A percentile compares a stretch with the other conserved stretches of the same genome.
Evolutionary conservation across 805 yeast genomes (phyloP).

Genomic region (Starmera dryadoides): DNA sequence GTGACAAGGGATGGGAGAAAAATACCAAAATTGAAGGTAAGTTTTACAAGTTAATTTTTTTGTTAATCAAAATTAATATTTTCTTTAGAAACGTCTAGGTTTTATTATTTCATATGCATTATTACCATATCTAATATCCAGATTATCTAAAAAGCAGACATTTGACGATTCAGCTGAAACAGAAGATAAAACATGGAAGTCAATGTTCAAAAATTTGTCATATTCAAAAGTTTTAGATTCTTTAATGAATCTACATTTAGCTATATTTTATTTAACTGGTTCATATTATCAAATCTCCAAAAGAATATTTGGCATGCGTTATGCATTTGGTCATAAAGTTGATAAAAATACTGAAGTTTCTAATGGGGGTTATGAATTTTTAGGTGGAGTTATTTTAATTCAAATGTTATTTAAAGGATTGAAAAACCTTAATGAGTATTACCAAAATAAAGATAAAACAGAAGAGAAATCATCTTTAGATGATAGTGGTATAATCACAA

Average conservation of each 20-base stretch:
- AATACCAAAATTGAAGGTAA: constrained; percentile 31
- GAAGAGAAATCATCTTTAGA: constrained; percentile 5
- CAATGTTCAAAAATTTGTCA: constrained; percentile 19
- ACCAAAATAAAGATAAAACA: constrained; percentile 2
- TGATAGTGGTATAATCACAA: constrained; percentile 8
- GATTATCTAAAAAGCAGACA: constrained; percentile 10
- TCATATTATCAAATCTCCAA: constrained; percentile 73
- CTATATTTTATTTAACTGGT: constrained; percentile 78
- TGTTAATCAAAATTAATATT: background rate
- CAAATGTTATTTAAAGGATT: constrained; percentile 41
- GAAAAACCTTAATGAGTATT: constrained; percentile 4
- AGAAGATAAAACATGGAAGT: constrained; percentile 6
- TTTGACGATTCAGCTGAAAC: constrained; percentile 12
- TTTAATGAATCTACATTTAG: constrained; percentile 63
- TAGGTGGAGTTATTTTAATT: constrained; percentile 55
- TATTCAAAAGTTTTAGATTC: constrained; percentile 42
- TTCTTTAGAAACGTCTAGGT: constrained; percentile 36
- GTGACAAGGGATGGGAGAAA: constrained; percentile 45
- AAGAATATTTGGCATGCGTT: constrained; percentile 72
- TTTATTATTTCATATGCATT: constrained; percentile 56
- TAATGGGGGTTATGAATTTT: constrained; percentile 62
- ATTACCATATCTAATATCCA: constrained; percentile 48
- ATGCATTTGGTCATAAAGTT: constrained; percentile 62
- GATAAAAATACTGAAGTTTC: constrained; percentile 31
- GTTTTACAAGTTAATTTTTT: background rate